Base-by-base conservation (phyloP, 139 green algal species). In the Pseudopediastrum boryanum region DNA sequence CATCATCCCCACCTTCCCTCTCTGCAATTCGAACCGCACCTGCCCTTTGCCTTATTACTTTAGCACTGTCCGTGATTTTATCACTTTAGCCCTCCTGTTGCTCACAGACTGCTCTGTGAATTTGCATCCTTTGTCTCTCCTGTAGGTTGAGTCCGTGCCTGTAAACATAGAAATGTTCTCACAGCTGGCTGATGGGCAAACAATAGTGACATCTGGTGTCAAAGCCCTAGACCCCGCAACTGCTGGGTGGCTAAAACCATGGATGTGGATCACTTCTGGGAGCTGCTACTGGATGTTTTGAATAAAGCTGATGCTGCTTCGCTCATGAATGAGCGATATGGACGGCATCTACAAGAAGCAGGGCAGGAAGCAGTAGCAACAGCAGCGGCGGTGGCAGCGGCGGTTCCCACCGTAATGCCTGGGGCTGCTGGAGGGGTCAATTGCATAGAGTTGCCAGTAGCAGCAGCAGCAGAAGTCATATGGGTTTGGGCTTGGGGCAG, bases 141-240 rank as follows among this genome's bases (percentile, higher is more conserved):
- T 38, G 27, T 52, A 77, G 62, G 56, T 79, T 71, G 36, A 81
- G 51, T 38, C 59, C 38, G 75, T 79, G 67, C 78, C 88, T 0
- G 94, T 98, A 19, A 93, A 97, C 63, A 81, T 98, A 0, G 95
- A 98, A 50, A 95, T 89, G 0, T 2, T 3, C 1, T 94, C 85
- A 16, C 21, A 51, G 0, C 78, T 97, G 6, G 86, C 68, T 1
- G 62, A 84, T 38, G 95, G 95, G 0, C 94, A 98, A 83, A 98
- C 95, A 1, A 89, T 98, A 90, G 87, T 27, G 95, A 98, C 83
- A 43, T 94, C 9, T 95, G 91, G 89, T n/a, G 80, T 48, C 84
- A 90, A 62, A 88, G 59, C n/a, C 68, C 52, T 2, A 27, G 23
- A 48, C 78, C 83, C 8, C 75, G 84, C 21, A 97, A 97, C 84